A percentile compares a stretch with the other conserved stretches of the same genome.
Evolutionary conservation across 1,139 yeast genomes (phyloP).

Genomic region (Candida pseudocylindracea): DNA sequence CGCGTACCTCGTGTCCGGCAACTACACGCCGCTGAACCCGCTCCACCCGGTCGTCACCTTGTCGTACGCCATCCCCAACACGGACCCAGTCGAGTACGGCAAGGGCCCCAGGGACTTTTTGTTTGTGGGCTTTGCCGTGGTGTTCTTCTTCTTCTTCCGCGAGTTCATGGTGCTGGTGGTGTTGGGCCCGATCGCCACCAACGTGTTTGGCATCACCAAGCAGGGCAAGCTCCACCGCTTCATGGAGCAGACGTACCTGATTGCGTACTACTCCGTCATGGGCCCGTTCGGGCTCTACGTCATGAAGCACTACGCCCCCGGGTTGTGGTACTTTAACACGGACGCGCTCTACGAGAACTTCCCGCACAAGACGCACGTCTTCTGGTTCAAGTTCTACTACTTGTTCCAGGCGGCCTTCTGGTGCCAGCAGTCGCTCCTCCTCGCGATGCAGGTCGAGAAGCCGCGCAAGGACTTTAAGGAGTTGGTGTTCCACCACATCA

Average conservation of each 20-base stretch:
- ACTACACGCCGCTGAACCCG: not conserved
- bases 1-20: conserved; percentile 22
- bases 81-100: conserved; percentile 33
- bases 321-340: conserved; percentile 72
- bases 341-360: conserved; percentile 54
- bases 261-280: conserved; percentile 56
- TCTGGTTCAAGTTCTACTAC: conserved; percentile 58
- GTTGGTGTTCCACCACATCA: conserved; percentile 78
- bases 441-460: conserved; percentile 70
- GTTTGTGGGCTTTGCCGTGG: conserved; percentile 61
- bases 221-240: conserved; percentile 52
- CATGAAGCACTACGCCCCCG: conserved; percentile 46
- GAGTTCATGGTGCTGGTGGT: conserved; percentile 78
- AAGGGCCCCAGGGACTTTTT: conserved; percentile 72
- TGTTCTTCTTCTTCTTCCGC: conserved; percentile 75
- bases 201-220: conserved; percentile 23
- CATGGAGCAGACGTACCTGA: conserved; percentile 81
- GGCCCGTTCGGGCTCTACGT: conserved; percentile 83
- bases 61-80: conserved; percentile 39
- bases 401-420: conserved; percentile 91
- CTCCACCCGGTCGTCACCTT: not conserved
- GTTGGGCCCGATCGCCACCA: conserved; percentile 45
- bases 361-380: conserved; percentile 65
- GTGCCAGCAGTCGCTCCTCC: conserved; percentile 83
- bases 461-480: conserved; percentile 90